Evolutionary conservation across 345 rosid species (phyloP), one percentile per base, ranked within the genome.

Genomic region (Diplotaxis tenuifolia): DNA sequence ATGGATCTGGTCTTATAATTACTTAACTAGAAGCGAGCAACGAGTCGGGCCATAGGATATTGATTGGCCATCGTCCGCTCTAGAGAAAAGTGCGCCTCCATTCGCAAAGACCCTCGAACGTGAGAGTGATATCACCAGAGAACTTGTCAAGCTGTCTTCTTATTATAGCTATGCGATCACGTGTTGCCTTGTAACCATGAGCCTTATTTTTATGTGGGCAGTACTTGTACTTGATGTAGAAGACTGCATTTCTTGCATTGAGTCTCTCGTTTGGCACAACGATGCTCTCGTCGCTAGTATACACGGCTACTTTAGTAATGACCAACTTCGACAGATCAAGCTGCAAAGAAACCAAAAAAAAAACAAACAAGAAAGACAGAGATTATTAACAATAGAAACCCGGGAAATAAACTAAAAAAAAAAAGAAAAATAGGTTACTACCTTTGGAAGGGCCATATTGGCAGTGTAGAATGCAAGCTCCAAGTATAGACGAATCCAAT

Each of bases 151-250:
- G 5, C 6, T 40, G 12, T 40, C 47, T 40, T 11, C 47, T 40
- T 40, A 40, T 3, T 11, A 40, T 40, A 40, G 47, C 47, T 11
- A 40, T 14, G 47, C 47, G 15, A 40, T 40, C 47, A 40, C 47
- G 47, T 12, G 47, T 40, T 11, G n/a, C 4, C 45, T 38, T 38
- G 45, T n/a, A 38, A 11, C 45, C 42, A 45, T 2, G 10, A 6
- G 21, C 9, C 18, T 18, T 3, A 7, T 5, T 15, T 12, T 50
- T 66, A 67, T 32, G 14, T 0, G 50, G 71, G 21, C 15, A 4
- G 72, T 68, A 34, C 62, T n/a, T 68, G 72, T 68, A 68, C 62
- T 6, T 34, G 10, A 68, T 55, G 63, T 68, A 68, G 72, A 68
- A 68, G 4, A 11, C 6, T 66, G 70, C 47, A 50, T 50, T 31